Conservation (phyloP, 352 stramenopile genomes). For the Phytophthora tubulina region DNA sequence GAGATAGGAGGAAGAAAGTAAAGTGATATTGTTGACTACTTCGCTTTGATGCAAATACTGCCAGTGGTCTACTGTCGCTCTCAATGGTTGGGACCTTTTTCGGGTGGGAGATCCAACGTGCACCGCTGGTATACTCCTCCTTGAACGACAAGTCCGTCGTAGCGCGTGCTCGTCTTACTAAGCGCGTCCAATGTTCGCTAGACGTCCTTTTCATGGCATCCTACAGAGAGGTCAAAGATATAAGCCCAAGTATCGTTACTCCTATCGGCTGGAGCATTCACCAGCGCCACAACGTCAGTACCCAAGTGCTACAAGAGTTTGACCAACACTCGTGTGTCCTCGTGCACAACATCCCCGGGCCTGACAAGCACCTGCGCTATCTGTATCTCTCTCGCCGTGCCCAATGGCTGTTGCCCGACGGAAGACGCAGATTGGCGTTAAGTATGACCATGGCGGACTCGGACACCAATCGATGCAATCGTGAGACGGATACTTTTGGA, state of each 20-base stretch:
- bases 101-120: too few relatives aligned
- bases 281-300: slow-evolving; percentile 22
- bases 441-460: slow-evolving; percentile 32
- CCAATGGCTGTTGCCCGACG: neutral
- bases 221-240: slow-evolving; percentile 8
- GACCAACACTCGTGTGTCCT: slow-evolving; percentile 14
- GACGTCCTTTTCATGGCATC: slow-evolving; percentile 3
- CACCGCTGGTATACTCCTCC: too few relatives aligned
- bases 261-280: slow-evolving; percentile 32
- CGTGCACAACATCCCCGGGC: slow-evolving; percentile 25
- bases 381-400: slow-evolving; percentile 5
- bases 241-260: slow-evolving; percentile 23
- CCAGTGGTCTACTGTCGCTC: too few relatives aligned
- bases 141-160: too few relatives aligned
- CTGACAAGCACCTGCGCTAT: slow-evolving; percentile 12
- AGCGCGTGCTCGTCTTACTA: slow-evolving; percentile 1
- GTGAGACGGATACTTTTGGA: slow-evolving; percentile 1
- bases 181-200: slow-evolving; percentile 2
- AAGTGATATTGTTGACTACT: too few relatives aligned
- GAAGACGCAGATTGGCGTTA: slow-evolving; percentile 10
- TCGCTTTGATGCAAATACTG: too few relatives aligned
- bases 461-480: neutral
- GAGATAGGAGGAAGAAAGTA: too few relatives aligned
- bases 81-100: too few relatives aligned
- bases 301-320: slow-evolving; percentile 35